A percentile compares a stretch with the other conserved stretches of the same genome.
These are phyloP conservation scores for Ceratocystis lukuohia DNA, from an alignment of 2,329 filamentous ascomycete species.

Conservation along the genomic window DNA sequence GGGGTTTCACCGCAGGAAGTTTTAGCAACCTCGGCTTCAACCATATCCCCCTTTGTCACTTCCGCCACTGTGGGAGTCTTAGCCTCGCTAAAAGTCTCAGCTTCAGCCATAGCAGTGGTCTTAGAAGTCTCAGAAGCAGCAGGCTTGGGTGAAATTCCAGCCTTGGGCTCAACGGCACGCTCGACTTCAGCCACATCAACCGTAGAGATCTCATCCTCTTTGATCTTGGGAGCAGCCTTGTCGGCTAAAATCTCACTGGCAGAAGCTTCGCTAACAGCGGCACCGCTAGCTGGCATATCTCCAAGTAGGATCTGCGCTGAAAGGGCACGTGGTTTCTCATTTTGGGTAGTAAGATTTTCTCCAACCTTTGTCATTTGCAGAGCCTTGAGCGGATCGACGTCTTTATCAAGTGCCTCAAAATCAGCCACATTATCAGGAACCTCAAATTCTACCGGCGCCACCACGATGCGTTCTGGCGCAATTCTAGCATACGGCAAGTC, in stretches of 20 bases:
- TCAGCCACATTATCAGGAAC: slow-evolving; percentile 7
- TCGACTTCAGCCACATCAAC: background rate
- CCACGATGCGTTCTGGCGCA: background rate
- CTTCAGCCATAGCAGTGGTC: background rate
- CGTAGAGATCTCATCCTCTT: background rate
- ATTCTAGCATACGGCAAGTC: slow-evolving; percentile 1
- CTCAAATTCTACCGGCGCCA: background rate
- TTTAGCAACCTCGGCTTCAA: background rate
- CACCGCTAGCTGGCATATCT: background rate
- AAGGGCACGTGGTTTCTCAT: background rate
- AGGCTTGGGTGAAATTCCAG: background rate
- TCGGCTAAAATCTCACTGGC: background rate
- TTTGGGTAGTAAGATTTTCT: background rate
- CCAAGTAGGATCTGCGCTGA: background rate
- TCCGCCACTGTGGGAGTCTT: background rate
- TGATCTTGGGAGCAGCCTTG: background rate
- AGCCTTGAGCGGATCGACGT: background rate
- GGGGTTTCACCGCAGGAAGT: background rate
- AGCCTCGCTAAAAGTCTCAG: background rate
- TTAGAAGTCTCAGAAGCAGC: background rate
- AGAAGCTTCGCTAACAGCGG: background rate
- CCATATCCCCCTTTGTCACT: background rate
- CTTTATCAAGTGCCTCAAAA: slow-evolving; percentile 1
- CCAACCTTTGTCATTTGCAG: background rate
- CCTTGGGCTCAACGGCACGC: background rate